A percentile compares a stretch with the other conserved stretches of the same genome.
These are phyloP conservation scores for Saccharum officinarum DNA, from an alignment of 176 grass and related monocot species.

Conservation along the genomic window DNA sequence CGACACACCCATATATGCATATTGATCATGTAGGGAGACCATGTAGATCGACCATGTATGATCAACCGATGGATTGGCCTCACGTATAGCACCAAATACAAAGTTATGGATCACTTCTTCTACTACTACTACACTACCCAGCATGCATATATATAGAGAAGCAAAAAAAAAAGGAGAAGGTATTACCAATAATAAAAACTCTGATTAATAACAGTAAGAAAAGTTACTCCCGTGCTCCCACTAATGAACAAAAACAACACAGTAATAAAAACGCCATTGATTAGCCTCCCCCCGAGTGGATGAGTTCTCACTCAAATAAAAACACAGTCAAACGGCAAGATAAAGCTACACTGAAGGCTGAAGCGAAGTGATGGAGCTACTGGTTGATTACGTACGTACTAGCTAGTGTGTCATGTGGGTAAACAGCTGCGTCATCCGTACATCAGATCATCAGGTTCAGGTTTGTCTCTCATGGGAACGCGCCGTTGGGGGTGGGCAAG, in stretches of 20 bases:
- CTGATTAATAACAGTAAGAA: conserved; percentile 19
- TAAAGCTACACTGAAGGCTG: conserved; percentile 37
- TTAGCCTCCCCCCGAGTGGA: conserved; percentile 4
- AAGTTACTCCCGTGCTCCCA: not conserved
- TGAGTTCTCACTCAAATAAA: conserved; percentile 18
- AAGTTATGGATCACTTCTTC: not conserved
- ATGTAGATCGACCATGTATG: not conserved
- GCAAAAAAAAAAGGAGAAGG: not conserved
- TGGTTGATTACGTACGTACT: conserved; percentile 9
- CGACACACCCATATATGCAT: not conserved
- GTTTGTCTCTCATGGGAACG: conserved; percentile 38
- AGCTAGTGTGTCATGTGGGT: conserved; percentile 28
- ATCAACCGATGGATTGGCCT: not conserved
- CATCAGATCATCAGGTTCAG: not conserved
- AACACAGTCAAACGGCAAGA: conserved; percentile 30
- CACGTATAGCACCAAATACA: not conserved
- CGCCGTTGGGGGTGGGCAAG: conserved; percentile 56
- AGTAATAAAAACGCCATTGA: conserved; percentile 16
- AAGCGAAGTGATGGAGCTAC: conserved; percentile 28
- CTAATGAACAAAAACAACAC: conserved; percentile 16
- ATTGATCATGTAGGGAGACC: not conserved
- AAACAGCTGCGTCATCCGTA: not conserved
- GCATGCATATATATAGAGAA: not conserved
- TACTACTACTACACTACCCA: not conserved
- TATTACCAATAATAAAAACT: not conserved